A percentile compares a stretch with the other conserved stretches of the same genome.
phyloP scores from a whole-genome alignment of 495 filamentous ascomycete genomes.

The Cercophora newfieldiana region DNA sequence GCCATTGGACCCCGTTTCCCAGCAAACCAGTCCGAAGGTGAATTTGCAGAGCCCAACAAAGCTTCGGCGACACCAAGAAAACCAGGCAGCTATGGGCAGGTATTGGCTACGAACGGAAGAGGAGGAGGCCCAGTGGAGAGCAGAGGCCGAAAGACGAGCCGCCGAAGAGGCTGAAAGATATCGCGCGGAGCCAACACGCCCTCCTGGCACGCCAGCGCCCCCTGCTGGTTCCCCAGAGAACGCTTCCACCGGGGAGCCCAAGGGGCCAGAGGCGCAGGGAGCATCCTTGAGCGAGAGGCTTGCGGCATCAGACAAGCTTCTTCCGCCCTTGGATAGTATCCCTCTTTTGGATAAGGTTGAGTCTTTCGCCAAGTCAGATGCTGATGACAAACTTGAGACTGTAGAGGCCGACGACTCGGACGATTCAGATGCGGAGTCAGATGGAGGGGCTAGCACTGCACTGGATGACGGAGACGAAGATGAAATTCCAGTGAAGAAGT shows the following conservation, averaged over 20 bases:
- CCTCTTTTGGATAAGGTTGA: conserved; percentile 18
- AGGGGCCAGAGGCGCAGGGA: neutral
- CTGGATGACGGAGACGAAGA: conserved; percentile 3
- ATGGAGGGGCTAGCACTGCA: conserved; percentile 10
- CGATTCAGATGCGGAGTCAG: conserved; percentile 16
- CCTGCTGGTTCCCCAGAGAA: neutral
- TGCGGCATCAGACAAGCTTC: conserved; percentile 17
- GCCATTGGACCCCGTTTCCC: conserved; percentile 31
- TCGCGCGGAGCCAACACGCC: conserved; percentile 30
- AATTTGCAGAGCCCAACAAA: conserved; percentile 32
- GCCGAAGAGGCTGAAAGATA: conserved; percentile 34
- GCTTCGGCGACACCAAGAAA: conserved; percentile 34
- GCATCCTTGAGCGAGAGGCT: conserved; percentile 5
- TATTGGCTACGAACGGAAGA: conserved; percentile 39
- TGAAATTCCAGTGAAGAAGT: neutral
- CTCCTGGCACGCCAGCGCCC: conserved; percentile 2
- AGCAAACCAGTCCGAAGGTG: conserved; percentile 23
- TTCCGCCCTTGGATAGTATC: conserved; percentile 11
- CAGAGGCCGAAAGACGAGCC: conserved; percentile 29
- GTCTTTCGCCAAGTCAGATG: conserved; percentile 14
- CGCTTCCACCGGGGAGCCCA: neutral
- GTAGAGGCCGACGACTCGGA: conserved; percentile 11
- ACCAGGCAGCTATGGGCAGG: conserved; percentile 37
- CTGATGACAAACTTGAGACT: conserved; percentile 21
- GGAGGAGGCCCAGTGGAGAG: conserved; percentile 34